These are phyloP conservation scores for Metrosideros polymorpha DNA, from an alignment of 441 rosid genomes.

Conservation along the genomic window DNA sequence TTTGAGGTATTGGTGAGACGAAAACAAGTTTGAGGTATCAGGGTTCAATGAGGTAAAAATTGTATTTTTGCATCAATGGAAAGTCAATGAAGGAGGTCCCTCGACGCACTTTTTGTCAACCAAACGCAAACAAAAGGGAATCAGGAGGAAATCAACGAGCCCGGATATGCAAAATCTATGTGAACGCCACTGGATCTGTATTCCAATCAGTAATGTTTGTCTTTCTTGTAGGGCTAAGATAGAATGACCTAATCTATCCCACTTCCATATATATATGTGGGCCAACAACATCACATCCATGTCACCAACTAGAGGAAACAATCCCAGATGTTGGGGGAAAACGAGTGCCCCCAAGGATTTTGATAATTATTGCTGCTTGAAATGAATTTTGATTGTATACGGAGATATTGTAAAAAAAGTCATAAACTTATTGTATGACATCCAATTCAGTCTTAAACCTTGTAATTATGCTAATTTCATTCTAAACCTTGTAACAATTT, in stretches of 20 bases:
- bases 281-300: not conserved
- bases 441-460: too few relatives aligned
- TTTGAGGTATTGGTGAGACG: not conserved
- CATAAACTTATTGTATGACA: fast-evolving
- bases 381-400: not conserved
- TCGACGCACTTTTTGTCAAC: not conserved
- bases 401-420: too few relatives aligned
- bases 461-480: too few relatives aligned
- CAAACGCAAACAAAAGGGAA: not conserved
- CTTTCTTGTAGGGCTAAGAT: not conserved
- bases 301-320: not conserved
- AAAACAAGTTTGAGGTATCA: not conserved
- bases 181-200: not conserved
- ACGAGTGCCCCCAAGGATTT: not conserved
- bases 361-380: not conserved
- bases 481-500: too few relatives aligned
- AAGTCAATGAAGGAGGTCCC: not conserved
- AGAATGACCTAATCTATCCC: not conserved
- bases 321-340: not conserved
- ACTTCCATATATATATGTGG: not conserved
- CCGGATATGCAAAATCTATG: not conserved
- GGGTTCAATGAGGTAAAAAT: not conserved
- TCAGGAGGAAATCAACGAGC: not conserved
- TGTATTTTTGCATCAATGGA: too few relatives aligned
- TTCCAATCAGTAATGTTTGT: not conserved